phyloP scores from a whole-genome alignment of 163 green algal genomes.

The Botryococcus braunii region DNA sequence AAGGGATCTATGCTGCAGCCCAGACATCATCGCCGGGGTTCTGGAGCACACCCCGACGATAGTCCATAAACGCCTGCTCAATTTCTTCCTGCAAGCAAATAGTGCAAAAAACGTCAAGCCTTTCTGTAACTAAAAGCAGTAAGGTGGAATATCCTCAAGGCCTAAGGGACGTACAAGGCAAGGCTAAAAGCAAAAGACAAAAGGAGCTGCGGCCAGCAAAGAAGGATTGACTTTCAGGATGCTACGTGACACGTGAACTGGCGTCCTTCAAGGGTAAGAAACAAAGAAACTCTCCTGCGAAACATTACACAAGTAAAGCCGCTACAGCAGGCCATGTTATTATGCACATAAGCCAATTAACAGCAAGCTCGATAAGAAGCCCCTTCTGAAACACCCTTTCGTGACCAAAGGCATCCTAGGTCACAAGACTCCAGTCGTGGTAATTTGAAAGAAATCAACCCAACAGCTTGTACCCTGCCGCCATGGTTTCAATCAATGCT shows the following conservation, averaged over 20 bases:
- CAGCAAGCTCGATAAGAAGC: too few relatives aligned
- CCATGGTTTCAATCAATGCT: too few relatives aligned
- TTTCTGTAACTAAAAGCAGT: neutral
- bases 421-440: too few relatives aligned
- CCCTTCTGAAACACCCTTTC: too few relatives aligned
- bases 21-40: conserved; percentile 67
- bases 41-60: conserved; percentile 56
- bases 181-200: neutral
- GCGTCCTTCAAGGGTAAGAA: too few relatives aligned
- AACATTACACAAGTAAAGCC: too few relatives aligned
- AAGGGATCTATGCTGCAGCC: conserved; percentile 21
- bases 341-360: too few relatives aligned
- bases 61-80: conserved; percentile 49
- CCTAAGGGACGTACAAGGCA: neutral
- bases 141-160: neutral
- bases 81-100: conserved; percentile 51
- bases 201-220: neutral
- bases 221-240: neutral
- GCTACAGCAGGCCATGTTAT: too few relatives aligned
- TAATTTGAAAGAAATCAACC: too few relatives aligned
- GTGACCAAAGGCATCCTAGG: too few relatives aligned
- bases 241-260: neutral
- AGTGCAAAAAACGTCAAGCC: neutral
- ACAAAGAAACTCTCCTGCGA: too few relatives aligned
- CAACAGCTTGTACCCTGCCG: too few relatives aligned